A percentile compares a stretch with the other conserved stretches of the same genome.
Evolutionary conservation across 2,329 filamentous ascomycete genomes (phyloP).

Genomic region (Microdochium nivale): DNA sequence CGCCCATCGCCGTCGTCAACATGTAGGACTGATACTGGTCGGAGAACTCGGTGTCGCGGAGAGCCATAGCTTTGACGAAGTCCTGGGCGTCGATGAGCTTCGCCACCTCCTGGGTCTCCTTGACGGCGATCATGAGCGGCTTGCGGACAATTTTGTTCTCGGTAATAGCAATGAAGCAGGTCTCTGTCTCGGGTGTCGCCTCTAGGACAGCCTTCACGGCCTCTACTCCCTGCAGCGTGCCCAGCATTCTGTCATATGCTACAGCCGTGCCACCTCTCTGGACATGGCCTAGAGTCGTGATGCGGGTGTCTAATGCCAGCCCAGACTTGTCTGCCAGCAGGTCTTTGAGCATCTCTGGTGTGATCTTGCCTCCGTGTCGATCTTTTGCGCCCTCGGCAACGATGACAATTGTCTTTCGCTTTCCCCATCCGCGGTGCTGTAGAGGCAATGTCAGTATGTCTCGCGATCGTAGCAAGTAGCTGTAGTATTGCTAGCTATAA

Average conservation of each 20-base stretch:
- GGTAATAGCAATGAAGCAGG: conserved; percentile 90
- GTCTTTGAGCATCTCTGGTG: conserved; percentile 72
- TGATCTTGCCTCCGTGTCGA: conserved; percentile 74
- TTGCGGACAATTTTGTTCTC: conserved; percentile 97
- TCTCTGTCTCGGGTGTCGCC: conserved; percentile 79
- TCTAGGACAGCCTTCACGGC: conserved; percentile 88
- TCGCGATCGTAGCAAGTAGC: conserved; percentile 4
- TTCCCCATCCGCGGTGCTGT: conserved; percentile 79
- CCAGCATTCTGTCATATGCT: conserved; percentile 88
- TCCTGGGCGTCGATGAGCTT: conserved; percentile 76
- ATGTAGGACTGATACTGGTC: conserved; percentile 88
- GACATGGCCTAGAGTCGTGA: conserved; percentile 94
- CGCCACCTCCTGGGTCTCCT: conserved; percentile 76
- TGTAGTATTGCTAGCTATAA: background rate
- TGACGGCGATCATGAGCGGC: conserved; percentile 80
- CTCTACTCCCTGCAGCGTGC: conserved; percentile 88
- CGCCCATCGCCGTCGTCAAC: conserved; percentile 78
- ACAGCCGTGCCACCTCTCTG: conserved; percentile 89
- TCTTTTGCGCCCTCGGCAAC: conserved; percentile 93
- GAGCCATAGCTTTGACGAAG: conserved; percentile 77
- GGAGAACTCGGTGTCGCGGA: conserved; percentile 87
- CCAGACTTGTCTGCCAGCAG: conserved; percentile 72
- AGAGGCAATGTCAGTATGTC: conserved; percentile 2
- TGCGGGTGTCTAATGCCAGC: conserved; percentile 79
- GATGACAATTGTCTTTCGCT: conserved; percentile 96